Evolutionary conservation across 495 filamentous ascomycete species (phyloP), one percentile per base, ranked within the genome.

Genomic region (Terfezia boudieri): DNA sequence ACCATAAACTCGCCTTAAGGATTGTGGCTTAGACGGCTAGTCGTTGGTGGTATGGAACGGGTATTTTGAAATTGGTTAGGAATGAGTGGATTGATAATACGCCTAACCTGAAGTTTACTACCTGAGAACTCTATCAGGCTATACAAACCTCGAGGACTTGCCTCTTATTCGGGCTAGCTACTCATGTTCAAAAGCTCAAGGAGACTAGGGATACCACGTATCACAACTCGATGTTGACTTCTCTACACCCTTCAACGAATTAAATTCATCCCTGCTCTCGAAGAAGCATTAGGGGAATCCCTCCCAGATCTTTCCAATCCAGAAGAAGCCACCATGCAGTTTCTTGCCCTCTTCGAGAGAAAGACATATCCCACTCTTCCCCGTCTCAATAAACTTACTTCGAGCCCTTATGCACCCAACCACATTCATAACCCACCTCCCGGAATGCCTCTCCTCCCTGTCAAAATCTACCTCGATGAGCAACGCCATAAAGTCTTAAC

Each of bases 91-190:
- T 95, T 41, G 90, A 98, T 68, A 75, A 80, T 23, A 93, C 84
- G 0, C 90, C 95, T 67, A 96, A 96, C 62, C 87, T 92, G 8
- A 92, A 98, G 67, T 98, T 95, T 70, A 87, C 83, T 26, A 95
- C 82, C 37, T 95, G 88, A 71, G 90, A 98, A 69, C 94, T 94
- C 73, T 98, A 98, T 67, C 76, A 80, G 52, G 78, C 85, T 94
- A 86, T 60, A 79, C 83, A 53, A 82, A 79, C 57, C 73, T 95
- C 0, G 72, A 79, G 41, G 79, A 86, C 36, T 70, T 98, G 26
- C 2, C 66, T 92, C 14, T 69, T 90, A 49, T 71, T 66, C 20
- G 74, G 73, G 37, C 72, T 84, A 14, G 74, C 76, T 10, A 49
- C 66, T 8, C 71, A 74, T 57, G 73, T 79, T 51, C 65, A 67